Evolutionary conservation across 2,329 filamentous ascomycete genomes (phyloP), one percentile per base, ranked within the genome.

Genomic region (Fusarium mundagurra): DNA sequence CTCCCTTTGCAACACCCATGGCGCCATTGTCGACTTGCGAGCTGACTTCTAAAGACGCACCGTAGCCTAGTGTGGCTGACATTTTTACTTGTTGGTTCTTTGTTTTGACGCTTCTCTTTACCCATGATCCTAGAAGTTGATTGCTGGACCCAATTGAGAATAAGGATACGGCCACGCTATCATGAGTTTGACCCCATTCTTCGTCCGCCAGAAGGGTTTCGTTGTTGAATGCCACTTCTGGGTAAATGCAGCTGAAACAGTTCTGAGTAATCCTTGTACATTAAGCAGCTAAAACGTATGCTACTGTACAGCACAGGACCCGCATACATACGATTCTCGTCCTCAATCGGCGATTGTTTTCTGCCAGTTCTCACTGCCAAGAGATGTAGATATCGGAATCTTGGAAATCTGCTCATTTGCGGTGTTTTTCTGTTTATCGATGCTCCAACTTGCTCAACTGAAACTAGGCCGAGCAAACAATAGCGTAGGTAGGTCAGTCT

Each of bases 231-330:
- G 51, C 65, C 48, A 50, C 61, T 69, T 58, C 39, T 48, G 67
- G 69, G 54, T 69, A 54, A 41, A 36, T 50, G 53, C 59, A 71
- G 71, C 73, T 76, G 75, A 77, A 74, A 76, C 66, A 44, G 33
- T 43, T 45, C 29, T 50, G 67, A 41, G 18, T 13, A 41, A 47
- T 55, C 55, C 48, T 39, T 63, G 43, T 64, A 29, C 29, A 48
- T 64, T 31, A 39, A 55, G 66, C 53, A 59, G 61, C 54, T 61
- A 64, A 64, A 61, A 43, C 41, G 18, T 27, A 34, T 57, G 29
- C 66, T 57, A 69, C 31, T 66, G 61, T 67, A 44, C 54, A 64
- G 61, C 47, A 64, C 47, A 39, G 48, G 67, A 43, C 61, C 60
- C 67, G 67, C 72, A 55, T 62, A 31, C 62, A 53, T 61, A 54